Percentiles rank a stretch among this genome's conserved stretches.
These are phyloP conservation scores for Talaromyces proteolyticus DNA, from an alignment of 495 filamentous ascomycete species.

Conservation along the genomic window DNA sequence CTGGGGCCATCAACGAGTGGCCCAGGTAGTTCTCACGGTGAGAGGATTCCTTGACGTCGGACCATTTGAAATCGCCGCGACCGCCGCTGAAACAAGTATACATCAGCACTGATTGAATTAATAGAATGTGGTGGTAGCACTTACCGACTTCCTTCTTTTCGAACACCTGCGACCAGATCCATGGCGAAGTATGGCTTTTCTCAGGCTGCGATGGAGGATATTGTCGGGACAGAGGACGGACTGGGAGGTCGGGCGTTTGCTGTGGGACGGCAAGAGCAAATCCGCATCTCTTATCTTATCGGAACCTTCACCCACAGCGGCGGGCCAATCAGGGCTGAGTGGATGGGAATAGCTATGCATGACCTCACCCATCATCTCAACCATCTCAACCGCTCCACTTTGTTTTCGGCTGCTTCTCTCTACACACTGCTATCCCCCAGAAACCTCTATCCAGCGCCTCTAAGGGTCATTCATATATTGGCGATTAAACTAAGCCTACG, in stretches of 20 bases:
- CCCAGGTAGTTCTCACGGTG: constrained; percentile 98
- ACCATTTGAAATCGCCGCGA: constrained; percentile 90
- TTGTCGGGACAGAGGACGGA: background rate
- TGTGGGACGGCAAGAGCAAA: background rate
- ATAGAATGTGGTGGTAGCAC: constrained; percentile 7
- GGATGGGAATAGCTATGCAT: no score
- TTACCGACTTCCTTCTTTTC: constrained; percentile 84
- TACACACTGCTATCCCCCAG: no score
- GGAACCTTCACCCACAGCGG: background rate
- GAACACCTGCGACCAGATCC: constrained; percentile 90
- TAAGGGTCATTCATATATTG: no score
- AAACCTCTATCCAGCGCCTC: no score
- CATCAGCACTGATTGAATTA: constrained; percentile 13
- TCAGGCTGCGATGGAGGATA: no score
- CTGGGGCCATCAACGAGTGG: constrained; percentile 90
- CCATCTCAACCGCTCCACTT: no score
- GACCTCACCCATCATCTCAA: background rate
- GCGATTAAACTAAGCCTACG: no score
- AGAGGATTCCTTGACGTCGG: constrained; percentile 77
- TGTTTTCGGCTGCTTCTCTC: no score
- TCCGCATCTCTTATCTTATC: background rate
- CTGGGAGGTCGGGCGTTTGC: background rate
- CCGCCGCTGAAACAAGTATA: constrained; percentile 57
- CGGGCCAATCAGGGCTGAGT: constrained; percentile 11
- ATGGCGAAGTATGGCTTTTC: no score